Percentiles rank a stretch among this genome's conserved stretches.
These are phyloP conservation scores for Penicillium malachiteum DNA, from an alignment of 495 filamentous ascomycete species.

Conservation along the genomic window DNA sequence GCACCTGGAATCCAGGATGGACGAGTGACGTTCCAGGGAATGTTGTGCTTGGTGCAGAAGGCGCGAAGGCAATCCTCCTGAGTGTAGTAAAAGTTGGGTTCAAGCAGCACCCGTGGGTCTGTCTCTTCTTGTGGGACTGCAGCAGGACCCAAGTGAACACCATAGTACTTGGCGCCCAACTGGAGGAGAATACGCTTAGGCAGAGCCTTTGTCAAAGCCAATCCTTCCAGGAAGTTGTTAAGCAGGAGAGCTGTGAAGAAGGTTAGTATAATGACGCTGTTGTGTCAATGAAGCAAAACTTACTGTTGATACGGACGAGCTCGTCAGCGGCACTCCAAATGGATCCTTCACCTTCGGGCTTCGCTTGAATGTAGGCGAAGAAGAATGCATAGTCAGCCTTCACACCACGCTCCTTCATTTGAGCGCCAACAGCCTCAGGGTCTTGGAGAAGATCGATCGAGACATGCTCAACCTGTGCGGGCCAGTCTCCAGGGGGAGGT, in stretches of 20 bases:
- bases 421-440: conserved; percentile 38
- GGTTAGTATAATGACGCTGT: neutral
- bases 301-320: no score
- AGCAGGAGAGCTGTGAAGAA: conserved; percentile 21
- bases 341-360: conserved; percentile 13
- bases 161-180: conserved; percentile 51
- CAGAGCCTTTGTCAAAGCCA: conserved; percentile 33
- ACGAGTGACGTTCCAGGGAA: conserved; percentile 38
- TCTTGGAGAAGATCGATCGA: conserved; percentile 43
- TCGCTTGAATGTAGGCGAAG: conserved; percentile 49
- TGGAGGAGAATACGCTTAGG: conserved; percentile 54
- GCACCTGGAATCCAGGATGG: conserved; percentile 50
- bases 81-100: conserved; percentile 53
- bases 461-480: conserved; percentile 39
- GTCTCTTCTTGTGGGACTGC: conserved; percentile 40
- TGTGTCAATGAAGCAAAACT: no score
- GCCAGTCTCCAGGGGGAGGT: conserved; percentile 28
- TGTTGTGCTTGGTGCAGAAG: conserved; percentile 30
- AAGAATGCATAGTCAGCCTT: conserved; percentile 51
- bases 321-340: no score
- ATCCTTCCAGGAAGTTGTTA: conserved; percentile 42
- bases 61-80: conserved; percentile 46
- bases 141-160: conserved; percentile 46
- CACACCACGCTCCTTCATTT: no score
- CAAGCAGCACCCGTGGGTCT: conserved; percentile 38